These are phyloP conservation scores for Wickerhamomyces strasburgensis DNA, from an alignment of 805 yeast species.

Conservation along the genomic window DNA sequence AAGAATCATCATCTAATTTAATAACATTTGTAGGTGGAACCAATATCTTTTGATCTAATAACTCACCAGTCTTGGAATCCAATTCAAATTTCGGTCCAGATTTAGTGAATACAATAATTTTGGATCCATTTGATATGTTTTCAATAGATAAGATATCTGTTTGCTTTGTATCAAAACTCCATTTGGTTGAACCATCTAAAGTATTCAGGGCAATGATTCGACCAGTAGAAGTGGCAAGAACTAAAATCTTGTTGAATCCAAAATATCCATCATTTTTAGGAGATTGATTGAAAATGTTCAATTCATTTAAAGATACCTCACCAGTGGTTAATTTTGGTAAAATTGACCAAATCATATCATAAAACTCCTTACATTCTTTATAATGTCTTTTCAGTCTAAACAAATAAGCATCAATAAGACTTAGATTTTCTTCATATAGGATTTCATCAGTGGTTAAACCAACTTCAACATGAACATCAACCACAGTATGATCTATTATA, in stretches of 20 bases:
- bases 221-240: conserved; percentile 37
- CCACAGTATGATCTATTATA: conserved; percentile 31
- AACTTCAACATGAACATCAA: conserved; percentile 22
- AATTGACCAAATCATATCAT: conserved; percentile 10
- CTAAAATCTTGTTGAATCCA: conserved; percentile 41
- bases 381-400: conserved; percentile 29
- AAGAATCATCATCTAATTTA: conserved; percentile 16
- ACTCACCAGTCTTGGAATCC: conserved; percentile 27
- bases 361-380: conserved; percentile 10
- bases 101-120: conserved; percentile 15
- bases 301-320: conserved; percentile 1
- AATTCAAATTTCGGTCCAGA: conserved; percentile 20
- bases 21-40: conserved; percentile 9
- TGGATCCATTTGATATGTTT: conserved; percentile 13
- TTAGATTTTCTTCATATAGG: conserved; percentile 26
- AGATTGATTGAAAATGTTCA: neutral
- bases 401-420: conserved; percentile 28
- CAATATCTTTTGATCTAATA: conserved; percentile 13
- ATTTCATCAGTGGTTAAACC: conserved; percentile 26
- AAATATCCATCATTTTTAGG: conserved; percentile 28
- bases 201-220: conserved; percentile 41
- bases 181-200: conserved; percentile 32
- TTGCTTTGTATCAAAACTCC: conserved; percentile 31
- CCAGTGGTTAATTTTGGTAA: conserved; percentile 9
- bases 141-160: conserved; percentile 22